Conservation (phyloP, 1,284 basidiomycete genomes). For the Ceratobasidium sp. region DNA sequence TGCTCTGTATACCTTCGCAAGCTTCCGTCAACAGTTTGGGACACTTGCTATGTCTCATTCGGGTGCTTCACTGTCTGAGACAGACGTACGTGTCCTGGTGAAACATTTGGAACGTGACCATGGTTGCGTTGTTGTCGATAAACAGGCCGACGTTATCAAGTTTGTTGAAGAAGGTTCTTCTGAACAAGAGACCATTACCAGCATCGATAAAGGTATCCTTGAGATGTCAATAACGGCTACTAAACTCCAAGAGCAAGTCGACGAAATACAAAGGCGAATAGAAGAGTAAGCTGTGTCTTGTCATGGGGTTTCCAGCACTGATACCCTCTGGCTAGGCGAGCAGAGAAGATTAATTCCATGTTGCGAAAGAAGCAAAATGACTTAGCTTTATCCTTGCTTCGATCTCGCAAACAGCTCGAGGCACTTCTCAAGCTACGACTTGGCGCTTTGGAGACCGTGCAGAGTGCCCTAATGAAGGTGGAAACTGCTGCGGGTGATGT, state of each 20-base stretch:
- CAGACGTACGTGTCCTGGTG: slow-evolving; percentile 76
- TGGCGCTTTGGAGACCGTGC: slow-evolving; percentile 76
- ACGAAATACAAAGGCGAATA: slow-evolving; percentile 72
- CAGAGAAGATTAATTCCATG: slow-evolving; percentile 70
- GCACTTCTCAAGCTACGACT: slow-evolving; percentile 80
- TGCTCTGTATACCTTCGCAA: slow-evolving; percentile 68
- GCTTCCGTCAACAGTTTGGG: slow-evolving; percentile 71
- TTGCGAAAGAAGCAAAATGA: slow-evolving; percentile 76
- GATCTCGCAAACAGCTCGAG: slow-evolving; percentile 82
- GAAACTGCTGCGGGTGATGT: slow-evolving; percentile 90
- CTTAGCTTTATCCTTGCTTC: slow-evolving; percentile 78
- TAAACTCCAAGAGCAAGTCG: slow-evolving; percentile 73
- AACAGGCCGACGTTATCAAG: slow-evolving; percentile 65
- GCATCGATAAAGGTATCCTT: slow-evolving; percentile 77
- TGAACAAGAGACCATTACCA: slow-evolving; percentile 64
- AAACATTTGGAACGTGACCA: slow-evolving; percentile 84
- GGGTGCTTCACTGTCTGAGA: slow-evolving; percentile 61
- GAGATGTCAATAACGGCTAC: slow-evolving; percentile 74
- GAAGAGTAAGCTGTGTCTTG: slow-evolving; percentile 64
- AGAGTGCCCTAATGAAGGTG: slow-evolving; percentile 79
- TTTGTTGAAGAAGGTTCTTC: slow-evolving; percentile 62
- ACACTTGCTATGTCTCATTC: slow-evolving; percentile 56
- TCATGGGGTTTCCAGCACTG: slow-evolving; percentile 2
- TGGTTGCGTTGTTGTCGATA: slow-evolving; percentile 47
- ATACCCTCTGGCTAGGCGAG: slow-evolving; percentile 61